Evolutionary conservation across 345 rosid genomes (phyloP).

Genomic region (rapeseed (Brassica napus)): DNA sequence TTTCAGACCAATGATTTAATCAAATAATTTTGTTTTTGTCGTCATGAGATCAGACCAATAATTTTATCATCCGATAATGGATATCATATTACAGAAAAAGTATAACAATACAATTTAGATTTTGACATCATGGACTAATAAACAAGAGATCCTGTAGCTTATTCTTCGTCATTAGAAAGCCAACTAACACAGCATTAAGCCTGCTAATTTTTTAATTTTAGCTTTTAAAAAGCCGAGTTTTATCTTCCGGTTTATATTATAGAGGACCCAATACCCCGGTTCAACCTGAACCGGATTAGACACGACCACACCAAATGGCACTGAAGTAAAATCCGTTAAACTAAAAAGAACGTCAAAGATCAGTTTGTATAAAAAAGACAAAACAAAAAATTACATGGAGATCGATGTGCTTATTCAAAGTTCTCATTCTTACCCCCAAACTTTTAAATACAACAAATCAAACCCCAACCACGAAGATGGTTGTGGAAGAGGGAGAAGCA

Average conservation of each 20-base stretch:
- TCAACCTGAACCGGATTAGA: not conserved
- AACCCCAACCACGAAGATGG: constrained; percentile 37
- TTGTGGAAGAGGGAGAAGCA: constrained; percentile 28
- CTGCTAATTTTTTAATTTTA: not conserved
- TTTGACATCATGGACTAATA: not conserved
- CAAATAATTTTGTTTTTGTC: constrained; percentile 2
- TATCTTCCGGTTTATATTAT: not conserved
- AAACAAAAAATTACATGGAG: constrained; percentile 22
- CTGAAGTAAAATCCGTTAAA: not conserved
- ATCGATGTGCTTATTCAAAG: constrained; percentile 17
- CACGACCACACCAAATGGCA: not conserved
- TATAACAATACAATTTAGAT: not conserved
- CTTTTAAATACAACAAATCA: constrained; percentile 38
- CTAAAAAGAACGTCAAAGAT: not conserved
- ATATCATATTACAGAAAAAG: not conserved
- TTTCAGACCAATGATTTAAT: constrained; percentile 8
- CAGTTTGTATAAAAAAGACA: not conserved
- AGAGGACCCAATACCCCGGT: not conserved
- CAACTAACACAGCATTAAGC: constrained; percentile 27
- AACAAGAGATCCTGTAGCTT: constrained; percentile 9
- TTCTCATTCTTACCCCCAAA: constrained; percentile 35
- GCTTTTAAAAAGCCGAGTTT: not conserved
- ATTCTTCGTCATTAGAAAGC: constrained; percentile 23
- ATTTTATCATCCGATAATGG: not conserved
- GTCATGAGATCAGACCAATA: constrained; percentile 11